phyloP scores from a whole-genome alignment of 1,139 yeast species.

The Geotrichum cucujoidarum region DNA sequence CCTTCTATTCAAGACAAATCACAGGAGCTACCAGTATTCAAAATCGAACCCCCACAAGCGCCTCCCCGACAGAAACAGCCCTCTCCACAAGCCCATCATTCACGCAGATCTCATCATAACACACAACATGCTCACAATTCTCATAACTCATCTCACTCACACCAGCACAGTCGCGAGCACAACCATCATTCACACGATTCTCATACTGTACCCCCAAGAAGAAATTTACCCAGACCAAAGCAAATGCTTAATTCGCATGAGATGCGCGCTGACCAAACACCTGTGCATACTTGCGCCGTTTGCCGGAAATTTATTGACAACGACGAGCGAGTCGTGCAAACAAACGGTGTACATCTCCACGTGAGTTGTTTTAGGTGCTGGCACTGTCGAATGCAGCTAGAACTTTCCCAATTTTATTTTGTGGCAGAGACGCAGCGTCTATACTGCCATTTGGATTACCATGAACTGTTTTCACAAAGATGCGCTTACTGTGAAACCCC shows the following conservation, averaged over 20 bases:
- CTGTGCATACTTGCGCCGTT: conserved; percentile 18
- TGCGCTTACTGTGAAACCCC: conserved; percentile 36
- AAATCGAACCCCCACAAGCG: too few species aligned
- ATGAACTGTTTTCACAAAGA: conserved; percentile 33
- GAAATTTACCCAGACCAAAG: conserved; percentile 10
- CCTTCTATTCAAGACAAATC: too few species aligned
- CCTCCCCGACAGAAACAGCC: too few species aligned
- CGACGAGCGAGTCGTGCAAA: conserved; percentile 24
- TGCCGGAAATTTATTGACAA: conserved; percentile 23
- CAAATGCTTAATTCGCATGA: conserved; percentile 12
- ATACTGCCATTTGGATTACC: conserved; percentile 37
- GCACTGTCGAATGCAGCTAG: conserved; percentile 31
- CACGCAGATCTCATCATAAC: too few species aligned
- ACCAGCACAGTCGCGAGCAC: too few species aligned
- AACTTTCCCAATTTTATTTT: conserved; percentile 33
- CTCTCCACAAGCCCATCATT: too few species aligned
- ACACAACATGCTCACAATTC: too few species aligned
- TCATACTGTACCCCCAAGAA: neutral
- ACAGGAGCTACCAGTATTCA: too few species aligned
- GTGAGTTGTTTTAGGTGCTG: conserved; percentile 33
- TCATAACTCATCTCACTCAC: too few species aligned
- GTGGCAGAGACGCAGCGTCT: conserved; percentile 21
- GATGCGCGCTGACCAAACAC: conserved; percentile 13
- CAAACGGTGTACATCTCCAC: conserved; percentile 30
- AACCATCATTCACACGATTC: too few species aligned